Base-by-base conservation (phyloP, 202 grass and related monocot genomes). In the Brachypodium distachyon region DNA sequence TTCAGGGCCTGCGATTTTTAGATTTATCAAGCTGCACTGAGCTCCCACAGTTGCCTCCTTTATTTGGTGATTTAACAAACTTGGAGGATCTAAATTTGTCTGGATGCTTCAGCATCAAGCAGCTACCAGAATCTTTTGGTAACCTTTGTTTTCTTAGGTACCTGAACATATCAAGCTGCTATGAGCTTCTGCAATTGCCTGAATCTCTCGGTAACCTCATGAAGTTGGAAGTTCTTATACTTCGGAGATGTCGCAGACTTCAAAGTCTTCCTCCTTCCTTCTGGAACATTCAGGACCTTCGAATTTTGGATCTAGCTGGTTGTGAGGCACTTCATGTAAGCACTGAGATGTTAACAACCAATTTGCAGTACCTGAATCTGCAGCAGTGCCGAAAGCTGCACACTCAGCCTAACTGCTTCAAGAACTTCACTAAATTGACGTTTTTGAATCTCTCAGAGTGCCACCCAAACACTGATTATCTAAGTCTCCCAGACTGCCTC, bases 21-120 rank as follows among this genome's bases (percentile, higher is more conserved):
- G 64, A 87, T 29, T n/a, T 90, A 46, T 89, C 78, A 73, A 52
- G 82, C 33, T 85, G 72, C 77, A 72, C 87, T 52, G 72, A 77
- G 38, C 55, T 89, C 33, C 77, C 16, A 54, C 36, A 66, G 28
- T 67, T 84, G 9, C 66, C 72, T 72, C 23, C 1, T 34, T 56
- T 44, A 29, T 74, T 74, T 79, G 67, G 68, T 25, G 80, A 59
- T 34, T 70, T 83, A 39, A 62, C 22, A 7, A 73, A 67, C 39
- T 33, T 82, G 59, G 48, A 90, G 56, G 60, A 60, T 78, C 27
- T 90, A 73, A 83, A 73, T 29, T 32, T 70, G 10, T 86, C 76
- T 27, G 49, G 56, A 70, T 77, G 73, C 55, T 76, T 69, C 61
- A 90, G 12, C 10, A 69, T 60, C 39, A 67, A 83, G 22, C 9